Percentiles rank a stretch among this genome's conserved stretches.
phyloP scores from a whole-genome alignment of 345 rosid species.

The Acer campestre region DNA sequence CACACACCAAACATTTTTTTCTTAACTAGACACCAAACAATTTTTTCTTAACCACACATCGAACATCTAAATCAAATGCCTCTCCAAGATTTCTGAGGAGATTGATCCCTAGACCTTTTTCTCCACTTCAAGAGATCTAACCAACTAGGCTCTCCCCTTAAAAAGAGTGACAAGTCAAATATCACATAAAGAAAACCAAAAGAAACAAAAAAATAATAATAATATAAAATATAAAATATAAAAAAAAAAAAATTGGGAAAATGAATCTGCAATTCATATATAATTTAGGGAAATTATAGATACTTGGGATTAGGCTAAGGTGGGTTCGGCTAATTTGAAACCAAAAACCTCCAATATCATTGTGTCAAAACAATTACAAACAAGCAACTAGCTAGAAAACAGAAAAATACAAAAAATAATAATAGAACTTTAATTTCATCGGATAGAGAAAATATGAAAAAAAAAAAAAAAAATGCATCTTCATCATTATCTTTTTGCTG shows the following conservation, averaged over 20 bases:
- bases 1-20: too few species aligned
- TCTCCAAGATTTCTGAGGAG: not conserved
- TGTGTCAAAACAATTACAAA: not conserved
- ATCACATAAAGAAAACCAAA: not conserved
- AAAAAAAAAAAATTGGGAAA: not conserved
- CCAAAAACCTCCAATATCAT: not conserved
- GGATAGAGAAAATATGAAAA: not conserved
- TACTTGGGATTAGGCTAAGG: conserved; percentile 5
- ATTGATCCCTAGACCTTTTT: not conserved
- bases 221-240: too few species aligned
- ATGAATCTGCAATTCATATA: not conserved
- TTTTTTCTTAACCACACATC: not conserved
- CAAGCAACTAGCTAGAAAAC: not conserved
- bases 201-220: not conserved
- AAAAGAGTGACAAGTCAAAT: not conserved
- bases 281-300: not conserved
- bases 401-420: not conserved
- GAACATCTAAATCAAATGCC: not conserved
- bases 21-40: not conserved
- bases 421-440: not conserved
- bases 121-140: not conserved
- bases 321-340: not conserved
- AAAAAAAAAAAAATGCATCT: not conserved
- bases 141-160: not conserved
- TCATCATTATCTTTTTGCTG: not conserved